phyloP scores from a whole-genome alignment of 805 yeast species.

The Hanseniaspora nectarophila region DNA sequence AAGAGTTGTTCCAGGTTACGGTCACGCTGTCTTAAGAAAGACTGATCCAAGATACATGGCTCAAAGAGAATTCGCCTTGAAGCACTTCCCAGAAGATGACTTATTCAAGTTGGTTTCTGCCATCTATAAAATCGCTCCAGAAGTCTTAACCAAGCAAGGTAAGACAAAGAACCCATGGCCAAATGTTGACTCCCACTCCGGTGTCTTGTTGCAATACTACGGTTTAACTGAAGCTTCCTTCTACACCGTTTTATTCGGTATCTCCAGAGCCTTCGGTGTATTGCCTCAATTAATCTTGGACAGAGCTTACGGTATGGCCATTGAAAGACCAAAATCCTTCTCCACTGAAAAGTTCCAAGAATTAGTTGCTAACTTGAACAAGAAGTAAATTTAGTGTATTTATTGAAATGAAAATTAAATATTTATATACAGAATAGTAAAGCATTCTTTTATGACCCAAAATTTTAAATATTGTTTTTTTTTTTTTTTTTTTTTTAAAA shows the following conservation, averaged over 20 bases:
- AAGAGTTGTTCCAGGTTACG: constrained; percentile 81
- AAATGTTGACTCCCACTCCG: constrained; percentile 80
- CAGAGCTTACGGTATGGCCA: constrained; percentile 69
- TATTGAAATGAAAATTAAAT: background rate
- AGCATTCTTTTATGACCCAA: background rate
- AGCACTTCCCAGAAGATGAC: constrained; percentile 67
- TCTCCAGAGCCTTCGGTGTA: constrained; percentile 76
- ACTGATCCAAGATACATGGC: constrained; percentile 83
- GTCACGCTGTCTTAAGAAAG: constrained; percentile 79
- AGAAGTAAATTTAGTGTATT: constrained; percentile 1
- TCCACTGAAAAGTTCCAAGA: constrained; percentile 85
- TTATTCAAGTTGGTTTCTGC: constrained; percentile 66
- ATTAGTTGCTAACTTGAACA: constrained; percentile 37
- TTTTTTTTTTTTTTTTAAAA: no score
- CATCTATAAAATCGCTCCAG: constrained; percentile 74
- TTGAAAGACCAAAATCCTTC: constrained; percentile 87
- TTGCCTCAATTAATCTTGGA: constrained; percentile 75
- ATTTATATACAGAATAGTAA: background rate
- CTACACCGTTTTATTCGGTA: constrained; percentile 81
- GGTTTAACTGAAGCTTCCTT: constrained; percentile 71
- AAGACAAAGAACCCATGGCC: constrained; percentile 92
- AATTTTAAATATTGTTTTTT: background rate
- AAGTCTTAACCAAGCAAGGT: constrained; percentile 68
- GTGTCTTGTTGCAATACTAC: constrained; percentile 73
- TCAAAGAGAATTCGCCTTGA: constrained; percentile 68